Evolutionary conservation across 306 rosid species (phyloP).

Genomic region (Acacia acuminata): DNA sequence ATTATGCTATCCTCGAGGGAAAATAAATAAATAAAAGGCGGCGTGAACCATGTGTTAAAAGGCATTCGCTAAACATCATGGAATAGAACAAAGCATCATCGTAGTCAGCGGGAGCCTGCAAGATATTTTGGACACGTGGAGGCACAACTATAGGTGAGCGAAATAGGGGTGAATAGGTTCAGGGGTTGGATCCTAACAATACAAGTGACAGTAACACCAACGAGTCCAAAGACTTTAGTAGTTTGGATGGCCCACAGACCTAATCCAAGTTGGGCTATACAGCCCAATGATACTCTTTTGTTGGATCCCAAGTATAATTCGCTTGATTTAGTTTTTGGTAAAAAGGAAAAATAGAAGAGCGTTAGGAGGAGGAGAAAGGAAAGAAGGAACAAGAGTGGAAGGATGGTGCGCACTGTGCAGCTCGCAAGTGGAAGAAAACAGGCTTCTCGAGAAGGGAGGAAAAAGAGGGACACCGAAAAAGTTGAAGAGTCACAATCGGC

Average conservation of each 20-base stretch:
- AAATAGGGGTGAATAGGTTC: not conserved
- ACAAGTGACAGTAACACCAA: not conserved
- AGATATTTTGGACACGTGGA: not conserved
- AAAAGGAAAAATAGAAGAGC: too few relatives aligned
- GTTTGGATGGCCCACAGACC: not conserved
- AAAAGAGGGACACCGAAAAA: constrained; percentile 4
- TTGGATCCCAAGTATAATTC: not conserved
- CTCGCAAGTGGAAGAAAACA: not conserved
- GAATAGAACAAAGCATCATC: not conserved
- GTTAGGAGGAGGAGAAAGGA: too few relatives aligned
- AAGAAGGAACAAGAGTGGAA: not conserved
- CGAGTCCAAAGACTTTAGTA: not conserved
- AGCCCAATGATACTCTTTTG: not conserved
- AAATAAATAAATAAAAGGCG: too few relatives aligned
- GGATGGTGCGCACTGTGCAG: not conserved
- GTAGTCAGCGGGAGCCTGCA: not conserved
- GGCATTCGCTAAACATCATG: not conserved
- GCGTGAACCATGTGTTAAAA: not conserved
- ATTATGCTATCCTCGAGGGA: not conserved
- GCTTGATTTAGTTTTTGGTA: too few relatives aligned
- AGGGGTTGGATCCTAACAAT: too few relatives aligned
- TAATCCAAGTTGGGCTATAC: not conserved
- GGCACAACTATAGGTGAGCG: not conserved
- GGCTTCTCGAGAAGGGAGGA: not conserved
- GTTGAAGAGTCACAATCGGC: not conserved